Conservation (phyloP, 257 asterid genomes). For the Hygrophila difformis region DNA sequence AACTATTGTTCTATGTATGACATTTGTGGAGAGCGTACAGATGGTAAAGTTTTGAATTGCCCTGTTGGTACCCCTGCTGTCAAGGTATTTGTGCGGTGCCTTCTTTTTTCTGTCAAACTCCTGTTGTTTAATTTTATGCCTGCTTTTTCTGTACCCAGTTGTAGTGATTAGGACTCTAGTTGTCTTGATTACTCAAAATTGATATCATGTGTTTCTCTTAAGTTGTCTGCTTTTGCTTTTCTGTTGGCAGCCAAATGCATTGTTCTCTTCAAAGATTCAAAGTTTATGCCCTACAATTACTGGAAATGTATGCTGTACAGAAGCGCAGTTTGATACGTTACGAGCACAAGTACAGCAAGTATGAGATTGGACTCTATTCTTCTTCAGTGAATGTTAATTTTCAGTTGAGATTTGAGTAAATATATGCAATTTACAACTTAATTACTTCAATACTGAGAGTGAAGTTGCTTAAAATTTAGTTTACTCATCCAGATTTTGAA, state of each 20-base stretch:
- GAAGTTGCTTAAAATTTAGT: too few relatives aligned
- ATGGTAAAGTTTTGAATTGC: constrained; percentile 86
- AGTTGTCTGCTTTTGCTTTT: constrained; percentile 8
- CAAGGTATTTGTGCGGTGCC: constrained; percentile 46
- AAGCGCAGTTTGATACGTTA: constrained; percentile 69
- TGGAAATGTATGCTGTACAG: constrained; percentile 91
- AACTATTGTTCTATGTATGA: constrained; percentile 85
- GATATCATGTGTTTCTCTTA: constrained; percentile 1
- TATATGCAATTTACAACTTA: background rate
- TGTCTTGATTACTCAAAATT: background rate
- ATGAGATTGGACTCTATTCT: constrained; percentile 22
- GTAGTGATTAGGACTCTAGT: background rate
- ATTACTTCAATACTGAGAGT: too few relatives aligned
- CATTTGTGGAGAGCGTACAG: constrained; percentile 80
- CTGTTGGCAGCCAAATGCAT: constrained; percentile 57
- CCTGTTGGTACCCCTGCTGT: constrained; percentile 65
- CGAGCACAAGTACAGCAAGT: constrained; percentile 95
- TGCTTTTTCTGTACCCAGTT: background rate
- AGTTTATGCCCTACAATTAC: constrained; percentile 95
- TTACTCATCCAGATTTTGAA: too few relatives aligned
- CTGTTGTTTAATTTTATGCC: background rate
- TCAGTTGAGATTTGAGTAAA: background rate
- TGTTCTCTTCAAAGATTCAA: constrained; percentile 81
- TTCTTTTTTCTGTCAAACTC: background rate
- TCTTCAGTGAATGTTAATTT: background rate